phyloP scores from a whole-genome alignment of 2,329 filamentous ascomycete species.

The Calonectria honghensis region DNA sequence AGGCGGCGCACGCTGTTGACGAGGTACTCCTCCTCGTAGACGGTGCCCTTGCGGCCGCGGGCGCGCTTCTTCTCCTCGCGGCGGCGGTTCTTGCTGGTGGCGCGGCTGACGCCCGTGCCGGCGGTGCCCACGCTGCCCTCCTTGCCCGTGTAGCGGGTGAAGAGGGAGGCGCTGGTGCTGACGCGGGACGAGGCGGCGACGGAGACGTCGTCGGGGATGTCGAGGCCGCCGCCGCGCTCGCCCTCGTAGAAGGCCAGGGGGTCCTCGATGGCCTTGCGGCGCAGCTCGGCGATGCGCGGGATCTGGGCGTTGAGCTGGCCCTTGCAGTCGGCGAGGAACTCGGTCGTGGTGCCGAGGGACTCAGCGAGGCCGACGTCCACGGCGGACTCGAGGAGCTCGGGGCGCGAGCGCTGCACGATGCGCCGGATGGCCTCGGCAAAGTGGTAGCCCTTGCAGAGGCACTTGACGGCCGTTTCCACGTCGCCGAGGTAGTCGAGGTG shows the following conservation, averaged over 20 bases:
- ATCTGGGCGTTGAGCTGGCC: constrained; percentile 89
- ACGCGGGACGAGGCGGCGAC: constrained; percentile 88
- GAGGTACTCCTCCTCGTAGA: constrained; percentile 98
- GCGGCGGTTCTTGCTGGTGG: constrained; percentile 90
- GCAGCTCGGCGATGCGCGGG: constrained; percentile 88
- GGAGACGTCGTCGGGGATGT: constrained; percentile 94
- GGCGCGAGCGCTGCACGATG: constrained; percentile 75
- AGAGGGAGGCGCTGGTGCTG: constrained; percentile 89
- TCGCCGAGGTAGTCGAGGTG: constrained; percentile 88
- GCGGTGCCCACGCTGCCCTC: constrained; percentile 78
- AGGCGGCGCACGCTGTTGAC: constrained; percentile 90
- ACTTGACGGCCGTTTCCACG: constrained; percentile 80
- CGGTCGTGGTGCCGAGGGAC: constrained; percentile 86
- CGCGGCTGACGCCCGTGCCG: constrained; percentile 83
- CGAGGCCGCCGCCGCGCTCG: constrained; percentile 77
- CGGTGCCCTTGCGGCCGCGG: constrained; percentile 94
- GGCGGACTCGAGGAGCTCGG: constrained; percentile 78
- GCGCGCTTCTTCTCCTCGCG: constrained; percentile 97
- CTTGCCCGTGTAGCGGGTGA: constrained; percentile 92
- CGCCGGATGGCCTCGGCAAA: constrained; percentile 94
- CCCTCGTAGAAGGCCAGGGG: constrained; percentile 93
- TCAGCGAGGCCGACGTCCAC: constrained; percentile 89
- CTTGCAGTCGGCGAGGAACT: constrained; percentile 95
- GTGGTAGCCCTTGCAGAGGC: constrained; percentile 89
- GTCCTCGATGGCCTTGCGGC: constrained; percentile 86